A percentile compares a stretch with the other conserved stretches of the same genome.
Evolutionary conservation across 2,329 filamentous ascomycete genomes (phyloP).

Genomic region (Raffaelea deltoideospora): DNA sequence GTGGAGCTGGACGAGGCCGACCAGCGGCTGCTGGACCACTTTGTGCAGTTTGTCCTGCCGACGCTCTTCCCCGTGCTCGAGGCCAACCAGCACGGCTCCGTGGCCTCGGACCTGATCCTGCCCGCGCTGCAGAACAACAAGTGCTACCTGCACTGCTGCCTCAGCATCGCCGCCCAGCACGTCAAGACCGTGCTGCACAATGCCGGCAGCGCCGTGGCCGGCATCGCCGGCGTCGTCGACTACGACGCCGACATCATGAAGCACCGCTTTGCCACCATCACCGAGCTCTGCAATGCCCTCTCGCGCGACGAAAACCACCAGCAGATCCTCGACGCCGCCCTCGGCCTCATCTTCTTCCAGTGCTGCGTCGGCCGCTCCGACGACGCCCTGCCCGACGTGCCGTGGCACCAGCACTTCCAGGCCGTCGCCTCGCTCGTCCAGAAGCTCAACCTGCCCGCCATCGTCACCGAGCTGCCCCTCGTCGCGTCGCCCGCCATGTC

Average conservation of each 20-base stretch:
- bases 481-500: conserved; percentile 28
- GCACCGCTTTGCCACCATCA: conserved; percentile 79
- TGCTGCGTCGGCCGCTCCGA: conserved; percentile 78
- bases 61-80: conserved; percentile 88
- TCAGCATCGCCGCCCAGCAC: conserved; percentile 86
- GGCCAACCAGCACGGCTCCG: conserved; percentile 71
- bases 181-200: conserved; percentile 59
- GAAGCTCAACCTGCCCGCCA: conserved; percentile 63
- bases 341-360: conserved; percentile 94
- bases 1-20: conserved; percentile 82
- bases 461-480: conserved; percentile 26
- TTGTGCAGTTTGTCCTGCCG: conserved; percentile 74
- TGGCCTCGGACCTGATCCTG: conserved; percentile 68
- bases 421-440: conserved; percentile 73
- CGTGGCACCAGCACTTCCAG: conserved; percentile 95
- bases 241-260: conserved; percentile 85
- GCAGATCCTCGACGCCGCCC: conserved; percentile 78
- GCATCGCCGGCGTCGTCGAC: conserved; percentile 43
- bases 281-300: conserved; percentile 69
- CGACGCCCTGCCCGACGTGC: conserved; percentile 76
- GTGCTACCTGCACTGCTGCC: conserved; percentile 86
- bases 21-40: conserved; percentile 75
- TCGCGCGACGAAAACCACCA: conserved; percentile 68
- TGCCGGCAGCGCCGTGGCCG: not conserved
- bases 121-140: conserved; percentile 83